phyloP scores from a whole-genome alignment of 768 basidiomycete species.

The Rossbeevera mucosa region DNA sequence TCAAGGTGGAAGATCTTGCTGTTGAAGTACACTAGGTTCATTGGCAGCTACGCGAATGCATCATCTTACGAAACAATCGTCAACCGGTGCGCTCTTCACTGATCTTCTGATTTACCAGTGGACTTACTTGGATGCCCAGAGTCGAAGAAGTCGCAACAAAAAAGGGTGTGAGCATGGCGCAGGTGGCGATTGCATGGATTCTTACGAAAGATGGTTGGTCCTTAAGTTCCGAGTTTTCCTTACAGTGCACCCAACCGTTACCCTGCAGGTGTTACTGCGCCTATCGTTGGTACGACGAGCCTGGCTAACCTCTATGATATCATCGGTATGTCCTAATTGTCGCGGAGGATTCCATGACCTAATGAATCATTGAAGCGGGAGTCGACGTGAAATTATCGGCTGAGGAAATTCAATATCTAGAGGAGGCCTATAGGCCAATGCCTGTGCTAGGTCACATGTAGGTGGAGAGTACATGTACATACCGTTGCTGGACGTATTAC shows the following conservation, averaged over 20 bases:
- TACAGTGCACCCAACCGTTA: neutral
- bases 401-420: conserved; percentile 47
- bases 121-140: conserved; percentile 14
- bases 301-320: conserved; percentile 38
- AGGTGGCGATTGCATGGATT: conserved; percentile 40
- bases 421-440: conserved; percentile 41
- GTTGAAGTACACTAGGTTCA: conserved; percentile 21
- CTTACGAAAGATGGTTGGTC: conserved; percentile 29
- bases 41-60: conserved; percentile 21
- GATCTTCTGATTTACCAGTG: too few relatives aligned
- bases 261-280: conserved; percentile 34
- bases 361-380: conserved; percentile 19
- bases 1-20: neutral
- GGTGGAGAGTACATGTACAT: neutral
- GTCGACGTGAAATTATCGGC: conserved; percentile 41
- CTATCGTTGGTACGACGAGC: conserved; percentile 43
- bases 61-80: conserved; percentile 26
- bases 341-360: neutral
- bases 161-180: conserved; percentile 38
- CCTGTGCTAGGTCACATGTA: conserved; percentile 37
- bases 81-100: conserved; percentile 17
- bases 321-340: conserved; percentile 27
- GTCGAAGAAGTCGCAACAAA: conserved; percentile 38
- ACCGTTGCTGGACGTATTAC: neutral
- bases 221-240: neutral